phyloP scores from a whole-genome alignment of 1,284 basidiomycete species.

The Apiotrichum sp. region DNA sequence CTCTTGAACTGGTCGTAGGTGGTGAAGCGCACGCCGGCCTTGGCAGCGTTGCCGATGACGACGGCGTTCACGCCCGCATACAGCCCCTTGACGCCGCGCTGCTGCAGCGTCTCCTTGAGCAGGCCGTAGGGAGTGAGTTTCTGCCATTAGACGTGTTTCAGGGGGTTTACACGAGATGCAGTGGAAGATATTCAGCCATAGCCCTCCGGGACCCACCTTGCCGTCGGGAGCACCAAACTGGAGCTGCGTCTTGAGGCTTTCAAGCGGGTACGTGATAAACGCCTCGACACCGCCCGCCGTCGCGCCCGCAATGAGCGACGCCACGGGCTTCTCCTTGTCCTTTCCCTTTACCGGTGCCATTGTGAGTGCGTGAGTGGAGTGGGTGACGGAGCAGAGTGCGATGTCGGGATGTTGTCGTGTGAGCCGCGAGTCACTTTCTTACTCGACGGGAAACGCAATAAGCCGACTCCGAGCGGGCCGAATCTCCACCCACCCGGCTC shows the following conservation, averaged over 20 bases:
- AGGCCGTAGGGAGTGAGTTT: conserved; percentile 63
- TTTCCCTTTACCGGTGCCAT: conserved; percentile 26
- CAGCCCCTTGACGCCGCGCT: conserved; percentile 67
- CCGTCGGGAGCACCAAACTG: conserved; percentile 47
- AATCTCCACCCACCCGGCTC: too few relatives aligned
- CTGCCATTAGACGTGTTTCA: conserved; percentile 48
- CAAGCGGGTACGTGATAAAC: conserved; percentile 63
- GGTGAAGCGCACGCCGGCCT: conserved; percentile 91
- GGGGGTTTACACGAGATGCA: conserved; percentile 47
- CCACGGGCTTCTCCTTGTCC: conserved; percentile 63
- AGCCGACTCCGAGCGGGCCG: too few relatives aligned
- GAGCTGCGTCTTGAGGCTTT: conserved; percentile 70
- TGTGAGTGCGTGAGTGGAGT: background rate
- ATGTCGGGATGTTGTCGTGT: too few relatives aligned
- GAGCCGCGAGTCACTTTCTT: too few relatives aligned
- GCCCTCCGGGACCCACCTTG: conserved; percentile 23
- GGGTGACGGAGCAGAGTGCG: too few relatives aligned
- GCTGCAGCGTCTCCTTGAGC: conserved; percentile 61
- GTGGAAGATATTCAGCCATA: too few relatives aligned
- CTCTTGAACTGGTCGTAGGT: conserved; percentile 92
- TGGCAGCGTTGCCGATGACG: conserved; percentile 79
- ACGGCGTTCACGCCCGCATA: conserved; percentile 83
- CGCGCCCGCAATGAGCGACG: conserved; percentile 78
- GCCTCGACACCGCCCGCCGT: conserved; percentile 89
- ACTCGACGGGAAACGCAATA: too few relatives aligned